phyloP scores from a whole-genome alignment of 108 stramenopile species.

The Craspedostauros australis region DNA sequence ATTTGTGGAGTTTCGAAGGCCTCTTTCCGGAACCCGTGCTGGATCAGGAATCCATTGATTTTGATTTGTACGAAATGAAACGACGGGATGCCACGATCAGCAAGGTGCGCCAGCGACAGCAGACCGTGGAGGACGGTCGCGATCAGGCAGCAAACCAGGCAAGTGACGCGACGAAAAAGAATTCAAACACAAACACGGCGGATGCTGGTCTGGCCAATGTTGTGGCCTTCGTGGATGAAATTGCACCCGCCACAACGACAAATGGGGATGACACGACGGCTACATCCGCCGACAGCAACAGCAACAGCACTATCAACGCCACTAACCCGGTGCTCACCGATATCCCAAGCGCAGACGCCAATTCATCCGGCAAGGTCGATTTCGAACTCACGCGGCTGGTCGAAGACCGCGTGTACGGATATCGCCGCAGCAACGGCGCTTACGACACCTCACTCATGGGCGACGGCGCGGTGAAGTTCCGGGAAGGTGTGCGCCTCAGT shows the following conservation, averaged over 20 bases:
- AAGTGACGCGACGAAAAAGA: no score
- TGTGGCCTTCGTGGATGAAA: no score
- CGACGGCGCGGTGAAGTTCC: conserved; percentile 71
- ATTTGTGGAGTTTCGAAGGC: conserved; percentile 79
- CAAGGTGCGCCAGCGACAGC: no score
- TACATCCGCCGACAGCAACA: background rate
- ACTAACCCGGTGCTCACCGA: background rate
- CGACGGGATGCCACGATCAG: conserved; percentile 19
- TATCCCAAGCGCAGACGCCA: background rate
- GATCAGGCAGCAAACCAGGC: no score
- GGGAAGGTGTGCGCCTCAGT: conserved; percentile 63
- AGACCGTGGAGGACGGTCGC: no score
- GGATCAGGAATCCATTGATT: conserved; percentile 57
- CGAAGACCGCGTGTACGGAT: conserved; percentile 68
- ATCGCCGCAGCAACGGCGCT: conserved; percentile 43
- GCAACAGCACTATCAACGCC: background rate
- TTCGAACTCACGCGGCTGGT: conserved; percentile 63
- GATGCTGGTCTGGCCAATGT: no score
- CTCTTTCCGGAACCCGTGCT: conserved; percentile 72
- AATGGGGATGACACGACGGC: no score
- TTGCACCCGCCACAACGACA: background rate
- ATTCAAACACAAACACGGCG: no score
- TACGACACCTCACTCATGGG: conserved; percentile 70
- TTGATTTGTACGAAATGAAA: conserved; percentile 58
- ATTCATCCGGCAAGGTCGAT: conserved; percentile 39